A percentile compares a stretch with the other conserved stretches of the same genome.
Evolutionary conservation across 108 stramenopile species (phyloP).

Genomic region (Stephanodiscus triporus): DNA sequence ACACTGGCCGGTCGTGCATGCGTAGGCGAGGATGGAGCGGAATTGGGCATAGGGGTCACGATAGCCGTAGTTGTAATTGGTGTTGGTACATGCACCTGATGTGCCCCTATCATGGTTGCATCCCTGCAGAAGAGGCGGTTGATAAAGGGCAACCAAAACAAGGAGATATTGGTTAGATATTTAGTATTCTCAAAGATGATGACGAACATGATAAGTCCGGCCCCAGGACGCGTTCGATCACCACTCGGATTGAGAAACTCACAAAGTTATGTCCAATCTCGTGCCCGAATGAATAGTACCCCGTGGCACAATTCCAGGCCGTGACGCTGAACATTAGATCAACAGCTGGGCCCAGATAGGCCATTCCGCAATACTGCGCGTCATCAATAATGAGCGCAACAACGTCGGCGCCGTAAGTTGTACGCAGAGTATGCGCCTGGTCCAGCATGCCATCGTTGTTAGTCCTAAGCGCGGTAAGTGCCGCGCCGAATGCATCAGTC

Average conservation of each 20-base stretch:
- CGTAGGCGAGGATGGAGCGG: slow-evolving; percentile 21
- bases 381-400: slow-evolving; percentile 31
- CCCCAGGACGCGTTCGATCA: too few relatives aligned
- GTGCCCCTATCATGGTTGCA: slow-evolving; percentile 32
- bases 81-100: slow-evolving; percentile 1
- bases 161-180: too few relatives aligned
- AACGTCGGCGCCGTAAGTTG: slow-evolving; percentile 37
- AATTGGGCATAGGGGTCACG: slow-evolving; percentile 14
- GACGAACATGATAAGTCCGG: too few relatives aligned
- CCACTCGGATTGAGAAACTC: neutral
- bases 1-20: slow-evolving; percentile 12
- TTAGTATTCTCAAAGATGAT: too few relatives aligned
- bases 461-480: neutral
- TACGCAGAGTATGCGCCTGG: slow-evolving; percentile 28
- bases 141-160: too few relatives aligned
- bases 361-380: slow-evolving; percentile 26
- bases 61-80: slow-evolving; percentile 21
- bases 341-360: neutral
- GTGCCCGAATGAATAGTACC: slow-evolving; percentile 35
- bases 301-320: slow-evolving; percentile 37
- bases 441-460: slow-evolving; percentile 25
- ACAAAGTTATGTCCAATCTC: slow-evolving; percentile 30
- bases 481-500: neutral
- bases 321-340: slow-evolving; percentile 22
- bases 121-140: slow-evolving; percentile 17